Percentiles rank a stretch among this genome's conserved stretches.
Conservation (phyloP, 208 protist species). For the Balamuthia mandrillaris region DNA sequence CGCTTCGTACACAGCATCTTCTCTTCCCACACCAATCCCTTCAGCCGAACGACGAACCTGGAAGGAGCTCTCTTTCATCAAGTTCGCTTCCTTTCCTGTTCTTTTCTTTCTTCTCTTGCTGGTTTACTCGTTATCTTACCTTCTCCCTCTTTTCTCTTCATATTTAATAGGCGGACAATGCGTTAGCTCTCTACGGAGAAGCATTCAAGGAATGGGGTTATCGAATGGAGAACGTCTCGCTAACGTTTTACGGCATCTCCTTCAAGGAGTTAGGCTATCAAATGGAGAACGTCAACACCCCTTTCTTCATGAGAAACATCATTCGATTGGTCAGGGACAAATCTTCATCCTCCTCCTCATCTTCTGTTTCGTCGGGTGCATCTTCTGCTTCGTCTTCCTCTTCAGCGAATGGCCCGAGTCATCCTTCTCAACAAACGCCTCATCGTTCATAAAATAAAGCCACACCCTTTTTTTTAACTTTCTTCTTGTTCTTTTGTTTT, state of each 20-base stretch:
- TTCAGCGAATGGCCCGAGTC: too few relatives aligned
- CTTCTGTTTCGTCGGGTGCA: too few relatives aligned
- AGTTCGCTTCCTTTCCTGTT: neutral
- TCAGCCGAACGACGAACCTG: slow-evolving; percentile 15
- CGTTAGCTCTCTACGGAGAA: slow-evolving; percentile 12
- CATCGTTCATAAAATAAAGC: too few relatives aligned
- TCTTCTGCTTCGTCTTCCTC: too few relatives aligned
- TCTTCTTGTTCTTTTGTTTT: too few relatives aligned
- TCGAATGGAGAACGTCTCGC: slow-evolving; percentile 13
- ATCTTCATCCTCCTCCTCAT: too few relatives aligned
- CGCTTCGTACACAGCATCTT: slow-evolving; percentile 32
- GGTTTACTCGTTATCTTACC: too few relatives aligned
- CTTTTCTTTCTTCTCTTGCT: neutral
- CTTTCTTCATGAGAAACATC: slow-evolving; percentile 2
- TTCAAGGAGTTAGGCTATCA: slow-evolving; percentile 27
- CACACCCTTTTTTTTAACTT: too few relatives aligned
- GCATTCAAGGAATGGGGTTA: slow-evolving; percentile 34
- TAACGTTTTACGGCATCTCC: slow-evolving; percentile 18
- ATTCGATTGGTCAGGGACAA: slow-evolving; percentile 23
- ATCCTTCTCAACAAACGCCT: too few relatives aligned
- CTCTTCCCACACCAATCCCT: slow-evolving; percentile 22
- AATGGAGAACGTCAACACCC: slow-evolving; percentile 34
- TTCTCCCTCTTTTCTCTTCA: neutral
- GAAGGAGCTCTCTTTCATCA: slow-evolving; percentile 16
- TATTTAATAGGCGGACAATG: neutral